Evolutionary conservation across 1,139 yeast species (phyloP), one percentile per base, ranked within the genome.

Genomic region (Trichomonascaceae sp.): DNA sequence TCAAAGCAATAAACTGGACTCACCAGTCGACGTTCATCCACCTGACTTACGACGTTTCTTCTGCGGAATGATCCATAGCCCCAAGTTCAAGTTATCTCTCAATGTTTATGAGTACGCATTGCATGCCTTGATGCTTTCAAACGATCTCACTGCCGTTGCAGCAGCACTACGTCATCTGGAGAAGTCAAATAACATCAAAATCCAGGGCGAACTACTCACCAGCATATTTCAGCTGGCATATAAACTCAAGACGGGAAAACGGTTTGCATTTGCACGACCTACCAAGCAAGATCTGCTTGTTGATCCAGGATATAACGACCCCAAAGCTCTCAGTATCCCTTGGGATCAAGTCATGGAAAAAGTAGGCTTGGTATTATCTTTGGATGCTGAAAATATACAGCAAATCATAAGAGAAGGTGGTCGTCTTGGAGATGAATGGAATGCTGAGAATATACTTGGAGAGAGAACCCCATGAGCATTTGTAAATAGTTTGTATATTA

Each of bases 101-200:
- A 57, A 57, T 24, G 57, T 65, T 15, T 66, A 60, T 47, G 66
- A 64, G 45, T 57, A 59, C 17, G 60, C 62, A 8, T 27, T 61
- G 18, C 66, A 64, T 27, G 57, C 69, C 0, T 50, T 65, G 53
- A 47, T 66, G 45, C 58, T 64, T 18, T 52, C 62, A 1, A 56
- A 56, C 15, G 63, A 58, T 44, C 52, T 51, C 24, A 55, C 54
- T 8, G 64, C 58, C 3, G 62, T 61, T 1, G 55, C 57, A 5
- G 65, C 61, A 7, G 58, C 61, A 13, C 48, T 64, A 43, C 59
- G 62, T 41, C 59, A 60, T 45, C 55, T 65, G 60, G 65, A 61
- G 27, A 54, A 53, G 12, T 60, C 58, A 1, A 53, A 56, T 19
- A 59, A 57, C 36, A 50, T 59, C 45, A 53, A 57, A 22, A 57